Evolutionary conservation across 2,329 filamentous ascomycete genomes (phyloP).

Genomic region (Zasmidium angulare): DNA sequence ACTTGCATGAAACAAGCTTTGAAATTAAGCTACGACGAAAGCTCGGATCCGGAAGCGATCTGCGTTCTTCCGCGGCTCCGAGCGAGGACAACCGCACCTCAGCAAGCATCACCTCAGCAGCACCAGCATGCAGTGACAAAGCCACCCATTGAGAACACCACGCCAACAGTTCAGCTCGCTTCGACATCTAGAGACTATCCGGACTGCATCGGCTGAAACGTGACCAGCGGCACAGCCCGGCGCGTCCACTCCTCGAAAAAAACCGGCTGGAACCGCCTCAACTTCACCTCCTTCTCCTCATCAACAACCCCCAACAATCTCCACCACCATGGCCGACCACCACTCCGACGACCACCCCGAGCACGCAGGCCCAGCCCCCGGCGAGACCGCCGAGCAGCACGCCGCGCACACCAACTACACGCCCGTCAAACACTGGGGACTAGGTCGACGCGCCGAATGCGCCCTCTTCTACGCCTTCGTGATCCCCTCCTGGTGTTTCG

Average conservation of each 20-base stretch:
- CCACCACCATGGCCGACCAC: conserved; percentile 12
- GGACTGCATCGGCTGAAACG: too few relatives aligned
- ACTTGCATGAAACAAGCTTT: neutral
- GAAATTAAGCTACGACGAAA: neutral
- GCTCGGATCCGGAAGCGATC: neutral
- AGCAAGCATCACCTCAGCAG: neutral
- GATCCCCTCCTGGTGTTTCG: conserved; percentile 28
- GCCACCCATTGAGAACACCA: too few relatives aligned
- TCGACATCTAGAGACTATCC: too few relatives aligned
- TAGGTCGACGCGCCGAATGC: conserved; percentile 25
- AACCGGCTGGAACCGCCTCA: too few relatives aligned
- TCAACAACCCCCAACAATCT: neutral
- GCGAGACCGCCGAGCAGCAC: conserved; percentile 32
- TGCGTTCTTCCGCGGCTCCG: neutral
- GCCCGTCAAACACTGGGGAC: conserved; percentile 31
- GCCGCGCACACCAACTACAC: conserved; percentile 24
- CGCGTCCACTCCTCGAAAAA: too few relatives aligned
- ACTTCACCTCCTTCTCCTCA: too few relatives aligned
- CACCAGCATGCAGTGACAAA: neutral
- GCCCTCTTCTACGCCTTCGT: conserved; percentile 33
- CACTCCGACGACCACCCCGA: conserved; percentile 19
- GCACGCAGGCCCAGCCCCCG: conserved; percentile 21
- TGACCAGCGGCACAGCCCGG: too few relatives aligned
- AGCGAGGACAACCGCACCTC: neutral
- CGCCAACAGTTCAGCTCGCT: too few relatives aligned